Evolutionary conservation across 441 rosid species (phyloP).

Genomic region (Gossypium davidsonii): DNA sequence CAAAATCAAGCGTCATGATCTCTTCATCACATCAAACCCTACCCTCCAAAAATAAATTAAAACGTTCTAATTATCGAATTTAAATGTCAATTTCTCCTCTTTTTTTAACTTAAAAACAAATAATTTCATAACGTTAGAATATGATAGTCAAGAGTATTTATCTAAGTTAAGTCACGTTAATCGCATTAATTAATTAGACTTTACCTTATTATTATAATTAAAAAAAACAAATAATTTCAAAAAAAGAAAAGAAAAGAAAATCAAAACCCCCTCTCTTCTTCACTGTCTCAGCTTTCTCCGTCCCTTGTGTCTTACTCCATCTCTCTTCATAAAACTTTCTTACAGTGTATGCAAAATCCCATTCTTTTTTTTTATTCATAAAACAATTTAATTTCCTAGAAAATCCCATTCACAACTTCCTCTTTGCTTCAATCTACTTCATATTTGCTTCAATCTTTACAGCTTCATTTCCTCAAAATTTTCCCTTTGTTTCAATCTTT

Average conservation of each 20-base stretch:
- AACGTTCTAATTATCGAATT: neutral
- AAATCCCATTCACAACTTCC: neutral
- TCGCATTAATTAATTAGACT: no score
- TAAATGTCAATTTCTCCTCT: neutral
- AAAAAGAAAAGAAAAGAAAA: neutral
- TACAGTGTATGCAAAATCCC: neutral
- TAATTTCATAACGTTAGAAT: no score
- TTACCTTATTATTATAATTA: no score
- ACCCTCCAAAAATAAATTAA: neutral
- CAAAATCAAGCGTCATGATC: neutral
- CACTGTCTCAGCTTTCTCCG: neutral
- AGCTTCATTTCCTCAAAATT: neutral
- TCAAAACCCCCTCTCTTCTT: neutral
- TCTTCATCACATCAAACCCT: neutral
- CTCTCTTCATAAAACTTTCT: conserved; percentile 1
- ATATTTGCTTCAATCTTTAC: neutral
- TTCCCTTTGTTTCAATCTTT: neutral
- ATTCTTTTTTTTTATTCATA: neutral
- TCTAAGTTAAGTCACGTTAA: no score
- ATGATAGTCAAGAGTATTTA: no score
- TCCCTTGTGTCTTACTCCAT: conserved; percentile 21
- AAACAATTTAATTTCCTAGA: neutral
- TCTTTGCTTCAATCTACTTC: neutral
- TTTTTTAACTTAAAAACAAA: neutral
- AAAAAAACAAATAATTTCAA: no score